Percentiles rank a stretch among this genome's conserved stretches.
These are phyloP conservation scores for Mycothermus thermophilus DNA, from an alignment of 495 filamentous ascomycete genomes.

Conservation along the genomic window DNA sequence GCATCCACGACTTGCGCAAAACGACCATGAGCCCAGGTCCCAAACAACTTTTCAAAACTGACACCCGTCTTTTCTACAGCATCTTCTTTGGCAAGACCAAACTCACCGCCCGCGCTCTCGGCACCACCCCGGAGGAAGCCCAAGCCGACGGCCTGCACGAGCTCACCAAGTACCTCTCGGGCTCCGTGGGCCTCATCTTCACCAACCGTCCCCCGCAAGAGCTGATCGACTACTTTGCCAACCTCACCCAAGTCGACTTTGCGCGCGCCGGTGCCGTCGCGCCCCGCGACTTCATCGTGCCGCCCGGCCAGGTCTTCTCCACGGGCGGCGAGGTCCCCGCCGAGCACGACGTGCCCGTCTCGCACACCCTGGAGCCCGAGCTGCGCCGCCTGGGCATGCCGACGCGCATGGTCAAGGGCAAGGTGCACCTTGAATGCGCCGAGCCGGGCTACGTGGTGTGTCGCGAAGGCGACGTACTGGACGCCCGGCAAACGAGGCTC, in stretches of 20 bases:
- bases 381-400: constrained; percentile 79
- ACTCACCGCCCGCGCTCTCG: constrained; percentile 89
- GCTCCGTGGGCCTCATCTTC: constrained; percentile 82
- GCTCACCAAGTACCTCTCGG: constrained; percentile 57
- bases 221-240: constrained; percentile 54
- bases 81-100: constrained; percentile 98
- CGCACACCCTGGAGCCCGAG: constrained; percentile 77
- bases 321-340: constrained; percentile 62
- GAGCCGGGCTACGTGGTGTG: constrained; percentile 53
- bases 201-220: constrained; percentile 53
- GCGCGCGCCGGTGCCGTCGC: constrained; percentile 74
- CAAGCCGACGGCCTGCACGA: constrained; percentile 57
- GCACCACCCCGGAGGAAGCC: constrained; percentile 56
- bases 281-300: constrained; percentile 59
- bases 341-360: constrained; percentile 71
- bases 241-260: constrained; percentile 59
- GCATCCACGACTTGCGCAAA: no score
- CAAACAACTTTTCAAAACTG: background rate
- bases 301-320: constrained; percentile 61
- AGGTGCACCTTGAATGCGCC: constrained; percentile 49
- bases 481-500: constrained; percentile 78
- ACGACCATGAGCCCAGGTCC: background rate
- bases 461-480: constrained; percentile 64
- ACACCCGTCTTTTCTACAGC: constrained; percentile 26
- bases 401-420: constrained; percentile 74